Conservation (phyloP, 306 rosid species). For the Fragaria ananassa region DNA sequence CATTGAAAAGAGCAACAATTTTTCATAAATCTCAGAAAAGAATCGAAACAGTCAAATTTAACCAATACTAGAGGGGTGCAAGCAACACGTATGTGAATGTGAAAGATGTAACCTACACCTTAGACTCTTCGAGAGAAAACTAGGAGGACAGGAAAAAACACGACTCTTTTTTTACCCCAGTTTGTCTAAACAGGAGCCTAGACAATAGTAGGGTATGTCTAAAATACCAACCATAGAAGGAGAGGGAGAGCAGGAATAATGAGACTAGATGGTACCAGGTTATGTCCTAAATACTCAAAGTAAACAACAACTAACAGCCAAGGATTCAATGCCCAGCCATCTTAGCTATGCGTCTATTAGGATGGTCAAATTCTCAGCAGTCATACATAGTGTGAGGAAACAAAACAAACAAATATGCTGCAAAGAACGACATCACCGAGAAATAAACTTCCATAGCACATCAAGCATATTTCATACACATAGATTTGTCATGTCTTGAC, state of each 20-base stretch:
- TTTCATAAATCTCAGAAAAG: too few relatives aligned
- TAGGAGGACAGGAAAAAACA: not conserved
- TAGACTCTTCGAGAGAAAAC: not conserved
- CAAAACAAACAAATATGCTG: not conserved
- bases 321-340: not conserved
- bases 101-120: not conserved
- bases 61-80: not conserved
- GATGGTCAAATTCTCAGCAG: not conserved
- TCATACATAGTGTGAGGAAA: not conserved
- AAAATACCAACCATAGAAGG: not conserved
- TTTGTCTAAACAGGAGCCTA: not conserved
- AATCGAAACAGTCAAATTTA: not conserved
- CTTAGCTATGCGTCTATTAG: not conserved
- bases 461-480: not conserved
- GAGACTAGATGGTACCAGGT: not conserved
- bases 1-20: not conserved
- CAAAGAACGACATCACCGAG: not conserved
- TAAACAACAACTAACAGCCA: not conserved
- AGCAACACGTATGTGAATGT: not conserved
- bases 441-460: constrained; percentile 2
- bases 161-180: not conserved
- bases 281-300: not conserved
- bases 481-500: not conserved
- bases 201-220: not conserved
- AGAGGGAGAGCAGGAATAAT: not conserved